Evolutionary conservation across 1,284 basidiomycete genomes (phyloP).

Genomic region (Prillingera fragicola): DNA sequence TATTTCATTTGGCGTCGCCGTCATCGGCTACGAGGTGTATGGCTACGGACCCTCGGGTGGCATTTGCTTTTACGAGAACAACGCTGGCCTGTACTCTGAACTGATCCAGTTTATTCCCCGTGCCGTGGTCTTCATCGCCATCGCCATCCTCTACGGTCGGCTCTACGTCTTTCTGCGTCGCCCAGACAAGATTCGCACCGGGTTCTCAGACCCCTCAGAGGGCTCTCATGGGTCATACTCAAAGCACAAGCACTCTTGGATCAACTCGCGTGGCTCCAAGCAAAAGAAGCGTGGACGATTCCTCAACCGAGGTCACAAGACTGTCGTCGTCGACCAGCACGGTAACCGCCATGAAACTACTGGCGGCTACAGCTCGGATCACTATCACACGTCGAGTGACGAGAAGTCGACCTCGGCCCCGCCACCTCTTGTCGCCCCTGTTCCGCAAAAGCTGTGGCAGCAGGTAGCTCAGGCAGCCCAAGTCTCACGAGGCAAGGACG

Average conservation of each 20-base stretch:
- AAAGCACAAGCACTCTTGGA: conserved; percentile 5
- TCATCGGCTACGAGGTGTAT: conserved; percentile 36
- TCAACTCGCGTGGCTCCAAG: conserved; percentile 2
- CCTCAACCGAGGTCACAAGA: neutral
- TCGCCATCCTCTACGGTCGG: conserved; percentile 44
- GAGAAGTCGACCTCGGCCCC: neutral
- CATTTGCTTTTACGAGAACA: conserved; percentile 42
- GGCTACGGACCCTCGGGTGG: conserved; percentile 37
- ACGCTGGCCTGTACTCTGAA: conserved; percentile 41
- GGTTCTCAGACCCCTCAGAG: conserved; percentile 27
- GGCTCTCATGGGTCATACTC: conserved; percentile 8
- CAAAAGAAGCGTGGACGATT: neutral
- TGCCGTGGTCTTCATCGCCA: conserved; percentile 41
- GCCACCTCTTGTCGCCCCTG: neutral
- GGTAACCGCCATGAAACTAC: too few relatives aligned
- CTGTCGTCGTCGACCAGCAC: conserved; percentile 2
- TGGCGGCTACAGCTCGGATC: too few relatives aligned
- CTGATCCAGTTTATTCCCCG: conserved; percentile 47
- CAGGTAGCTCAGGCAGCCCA: neutral
- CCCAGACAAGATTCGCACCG: conserved; percentile 46
- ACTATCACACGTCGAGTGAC: neutral
- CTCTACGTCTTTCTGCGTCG: conserved; percentile 48
- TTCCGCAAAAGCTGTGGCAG: neutral
- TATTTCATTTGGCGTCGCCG: conserved; percentile 25
- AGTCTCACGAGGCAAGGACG: neutral